Conservation (phyloP, 176 grass and related monocot genomes). For the Carex parvula region DNA sequence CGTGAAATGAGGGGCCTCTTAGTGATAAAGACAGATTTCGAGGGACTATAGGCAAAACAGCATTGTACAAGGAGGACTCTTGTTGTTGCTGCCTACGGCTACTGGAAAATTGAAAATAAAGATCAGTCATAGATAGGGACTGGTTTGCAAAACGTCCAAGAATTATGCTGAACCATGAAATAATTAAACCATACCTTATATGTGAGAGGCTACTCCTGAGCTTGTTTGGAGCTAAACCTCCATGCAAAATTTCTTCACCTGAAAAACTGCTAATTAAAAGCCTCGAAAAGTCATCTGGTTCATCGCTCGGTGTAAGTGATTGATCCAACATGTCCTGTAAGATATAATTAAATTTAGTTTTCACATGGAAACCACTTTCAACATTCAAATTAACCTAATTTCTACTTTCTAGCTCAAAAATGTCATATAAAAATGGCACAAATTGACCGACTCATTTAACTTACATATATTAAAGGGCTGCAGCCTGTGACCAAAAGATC, state of each 20-base stretch:
- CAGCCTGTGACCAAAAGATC: constrained; percentile 66
- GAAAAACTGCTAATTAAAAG: constrained; percentile 34
- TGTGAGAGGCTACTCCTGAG: constrained; percentile 31
- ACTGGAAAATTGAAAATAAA: constrained; percentile 18
- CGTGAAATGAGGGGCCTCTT: constrained; percentile 66
- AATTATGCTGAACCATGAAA: constrained; percentile 17
- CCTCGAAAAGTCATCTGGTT: constrained; percentile 54
- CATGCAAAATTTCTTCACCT: constrained; percentile 31
- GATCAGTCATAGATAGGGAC: background rate
- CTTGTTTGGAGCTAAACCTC: constrained; percentile 34
- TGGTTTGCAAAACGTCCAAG: constrained; percentile 1
- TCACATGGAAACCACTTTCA: background rate
- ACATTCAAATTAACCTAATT: background rate
- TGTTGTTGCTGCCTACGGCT: constrained; percentile 35
- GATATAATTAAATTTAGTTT: constrained; percentile 28
- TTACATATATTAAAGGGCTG: constrained; percentile 51
- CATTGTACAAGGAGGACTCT: constrained; percentile 41
- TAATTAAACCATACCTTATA: constrained; percentile 51
- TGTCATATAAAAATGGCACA: background rate
- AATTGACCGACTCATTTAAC: background rate
- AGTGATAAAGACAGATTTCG: constrained; percentile 58
- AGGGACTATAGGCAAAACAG: constrained; percentile 53
- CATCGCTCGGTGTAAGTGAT: constrained; percentile 39
- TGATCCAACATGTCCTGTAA: constrained; percentile 68
- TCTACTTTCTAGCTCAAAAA: background rate